Percentiles rank a stretch among this genome's conserved stretches.
phyloP scores from a whole-genome alignment of 2,329 filamentous ascomycete species.

The Stemphylium vesicarium region DNA sequence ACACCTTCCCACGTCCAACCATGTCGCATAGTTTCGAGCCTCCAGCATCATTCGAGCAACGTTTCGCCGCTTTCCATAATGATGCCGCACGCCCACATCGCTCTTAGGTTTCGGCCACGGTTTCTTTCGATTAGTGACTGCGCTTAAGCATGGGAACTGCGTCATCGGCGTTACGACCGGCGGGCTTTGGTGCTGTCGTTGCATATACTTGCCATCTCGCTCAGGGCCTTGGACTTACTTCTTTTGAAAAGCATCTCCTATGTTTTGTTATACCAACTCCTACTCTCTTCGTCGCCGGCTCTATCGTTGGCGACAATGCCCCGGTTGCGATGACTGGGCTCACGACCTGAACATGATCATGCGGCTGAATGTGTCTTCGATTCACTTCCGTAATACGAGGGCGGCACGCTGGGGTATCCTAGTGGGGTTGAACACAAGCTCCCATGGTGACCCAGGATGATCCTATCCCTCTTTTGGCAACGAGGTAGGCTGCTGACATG shows the following conservation, averaged over 20 bases:
- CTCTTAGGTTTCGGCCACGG: slow-evolving; percentile 27
- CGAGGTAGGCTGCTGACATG: background rate
- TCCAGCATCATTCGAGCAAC: slow-evolving; percentile 49
- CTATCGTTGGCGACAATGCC: slow-evolving; percentile 20
- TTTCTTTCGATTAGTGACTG: slow-evolving; percentile 30
- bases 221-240: slow-evolving; percentile 25
- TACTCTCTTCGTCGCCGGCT: slow-evolving; percentile 24
- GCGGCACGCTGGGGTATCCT: slow-evolving; percentile 7
- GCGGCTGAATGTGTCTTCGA: slow-evolving; percentile 33
- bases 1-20: slow-evolving; percentile 56
- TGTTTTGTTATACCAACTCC: slow-evolving; percentile 36
- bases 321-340: slow-evolving; percentile 14
- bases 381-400: slow-evolving; percentile 34
- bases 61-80: slow-evolving; percentile 41
- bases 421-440: background rate
- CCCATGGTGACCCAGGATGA: background rate
- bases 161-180: slow-evolving; percentile 44
- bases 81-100: slow-evolving; percentile 31
- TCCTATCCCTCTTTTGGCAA: background rate
- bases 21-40: slow-evolving; percentile 47
- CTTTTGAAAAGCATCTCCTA: slow-evolving; percentile 41
- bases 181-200: slow-evolving; percentile 29
- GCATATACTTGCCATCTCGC: slow-evolving; percentile 30
- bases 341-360: slow-evolving; percentile 35
- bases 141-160: slow-evolving; percentile 32